Evolutionary conservation across 768 basidiomycete species (phyloP).

Genomic region (Boletus pseudo-olivaceus): DNA sequence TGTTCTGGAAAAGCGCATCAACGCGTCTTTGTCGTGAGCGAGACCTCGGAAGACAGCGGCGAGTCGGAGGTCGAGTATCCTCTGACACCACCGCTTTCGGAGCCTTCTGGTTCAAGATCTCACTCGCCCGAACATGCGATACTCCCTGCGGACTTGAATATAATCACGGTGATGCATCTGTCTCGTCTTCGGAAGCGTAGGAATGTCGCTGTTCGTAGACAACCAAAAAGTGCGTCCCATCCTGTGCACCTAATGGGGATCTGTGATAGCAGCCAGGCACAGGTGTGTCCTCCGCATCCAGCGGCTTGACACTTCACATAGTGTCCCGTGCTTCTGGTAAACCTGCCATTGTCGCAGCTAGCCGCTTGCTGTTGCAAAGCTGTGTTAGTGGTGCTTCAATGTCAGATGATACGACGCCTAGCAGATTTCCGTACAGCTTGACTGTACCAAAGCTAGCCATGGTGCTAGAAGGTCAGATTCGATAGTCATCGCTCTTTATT

Average conservation of each 20-base stretch:
- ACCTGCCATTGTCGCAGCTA: conserved; percentile 56
- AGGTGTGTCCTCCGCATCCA: conserved; percentile 6
- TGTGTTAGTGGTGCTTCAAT: not conserved
- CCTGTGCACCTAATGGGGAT: not conserved
- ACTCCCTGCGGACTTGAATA: conserved; percentile 9
- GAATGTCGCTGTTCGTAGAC: conserved; percentile 25
- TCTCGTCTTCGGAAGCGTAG: conserved; percentile 20
- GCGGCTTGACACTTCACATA: conserved; percentile 48
- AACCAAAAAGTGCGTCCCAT: conserved; percentile 19
- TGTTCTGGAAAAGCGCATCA: conserved; percentile 42
- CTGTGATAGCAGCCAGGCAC: conserved; percentile 14
- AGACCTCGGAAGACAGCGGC: conserved; percentile 32
- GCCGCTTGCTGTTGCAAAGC: conserved; percentile 42
- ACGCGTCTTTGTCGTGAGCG: conserved; percentile 30
- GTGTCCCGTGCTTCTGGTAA: conserved; percentile 61
- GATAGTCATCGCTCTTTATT: not conserved
- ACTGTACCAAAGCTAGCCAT: conserved; percentile 45
- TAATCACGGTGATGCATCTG: conserved; percentile 18
- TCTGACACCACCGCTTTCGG: conserved; percentile 74
- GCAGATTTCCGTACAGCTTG: conserved; percentile 30
- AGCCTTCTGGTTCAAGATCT: conserved; percentile 62
- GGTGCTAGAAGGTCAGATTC: conserved; percentile 55
- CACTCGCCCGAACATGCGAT: conserved; percentile 47
- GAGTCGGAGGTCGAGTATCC: conserved; percentile 67
- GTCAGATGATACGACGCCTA: not conserved